Base-by-base conservation (phyloP, 768 basidiomycete genomes). In the Amanita exitialis region DNA sequence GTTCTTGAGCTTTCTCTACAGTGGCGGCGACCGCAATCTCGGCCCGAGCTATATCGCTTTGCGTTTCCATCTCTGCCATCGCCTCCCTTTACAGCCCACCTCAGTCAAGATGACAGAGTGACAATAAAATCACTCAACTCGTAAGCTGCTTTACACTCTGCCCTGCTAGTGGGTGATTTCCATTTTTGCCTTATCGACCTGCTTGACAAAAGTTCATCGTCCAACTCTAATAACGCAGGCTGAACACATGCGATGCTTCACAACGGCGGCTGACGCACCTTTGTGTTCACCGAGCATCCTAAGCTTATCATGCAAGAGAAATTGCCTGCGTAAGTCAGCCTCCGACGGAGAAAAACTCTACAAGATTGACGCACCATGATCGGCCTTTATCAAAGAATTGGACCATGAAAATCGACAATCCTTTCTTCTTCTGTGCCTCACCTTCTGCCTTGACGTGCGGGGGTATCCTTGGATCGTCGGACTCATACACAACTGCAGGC, bases 401-500 rank as follows among this genome's bases (percentile, higher is more conserved):
- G n/a, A 93, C 77, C 38, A 91, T 72, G 59, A 83, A 79, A 3
- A 80, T 47, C 23, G 68, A 69, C 23, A 73, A 69, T 20, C 66
- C 68, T 42, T 67, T 69, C 55, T 57, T 57, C 50, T 67, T 63
- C 27, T 61, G 60, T 28, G 62, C 59, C 51, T 66, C 63, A 52
- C 59, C 61, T 28, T 52, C 56, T 32, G 58, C 42, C 25, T 61
- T 41, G 46, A 76, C 65, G 27, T 70, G 68, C 20, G 47, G 38
- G 32, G 86, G 86, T n/a, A 91, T 74, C 0, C 62, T 62, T 1
- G 69, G 63, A 43, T 84, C 78, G 36, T 82, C 78, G 7, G 77
- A 74, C 21, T 82, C 79, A 47, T 75, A 83, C 13, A 93, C 76
- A 7, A 87, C 80, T 7, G 83, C 92, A 36, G 92, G 89, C 83